A percentile compares a stretch with the other conserved stretches of the same genome.
Evolutionary conservation across 2,329 filamentous ascomycete genomes (phyloP).

Genomic region (Aureobasidium sp.): DNA sequence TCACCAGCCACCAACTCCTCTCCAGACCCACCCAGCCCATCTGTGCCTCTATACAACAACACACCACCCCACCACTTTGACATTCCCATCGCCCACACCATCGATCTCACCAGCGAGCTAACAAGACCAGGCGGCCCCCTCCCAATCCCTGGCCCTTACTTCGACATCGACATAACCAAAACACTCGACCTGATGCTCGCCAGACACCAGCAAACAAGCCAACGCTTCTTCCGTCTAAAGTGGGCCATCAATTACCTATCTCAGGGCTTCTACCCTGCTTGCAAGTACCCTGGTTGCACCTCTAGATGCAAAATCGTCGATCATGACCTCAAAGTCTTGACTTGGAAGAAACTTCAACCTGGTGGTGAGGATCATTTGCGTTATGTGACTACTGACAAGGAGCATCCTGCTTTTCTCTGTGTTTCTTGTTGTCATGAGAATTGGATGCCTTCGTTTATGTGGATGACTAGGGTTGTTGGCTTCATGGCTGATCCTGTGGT

Average conservation of each 20-base stretch:
- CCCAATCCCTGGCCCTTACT: neutral
- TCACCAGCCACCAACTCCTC: neutral
- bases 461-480: neutral
- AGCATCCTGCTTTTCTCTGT: neutral
- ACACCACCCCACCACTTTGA: neutral
- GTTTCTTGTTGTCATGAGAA: neutral
- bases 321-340: neutral
- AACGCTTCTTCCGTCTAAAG: neutral
- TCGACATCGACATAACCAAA: neutral
- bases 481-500: neutral
- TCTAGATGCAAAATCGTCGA: neutral
- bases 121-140: neutral
- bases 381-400: neutral
- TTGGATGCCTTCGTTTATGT: neutral
- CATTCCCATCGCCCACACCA: neutral
- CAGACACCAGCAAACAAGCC: neutral
- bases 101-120: neutral
- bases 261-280: neutral
- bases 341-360: neutral
- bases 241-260: neutral
- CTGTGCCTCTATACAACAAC: neutral
- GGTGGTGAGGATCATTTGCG: neutral
- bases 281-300: neutral
- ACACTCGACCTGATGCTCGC: neutral
- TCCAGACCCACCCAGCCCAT: neutral